Percentiles rank a stretch among this genome's conserved stretches.
Conservation (phyloP, 176 grass and related monocot genomes). For the Miscanthus lutarioriparius region DNA sequence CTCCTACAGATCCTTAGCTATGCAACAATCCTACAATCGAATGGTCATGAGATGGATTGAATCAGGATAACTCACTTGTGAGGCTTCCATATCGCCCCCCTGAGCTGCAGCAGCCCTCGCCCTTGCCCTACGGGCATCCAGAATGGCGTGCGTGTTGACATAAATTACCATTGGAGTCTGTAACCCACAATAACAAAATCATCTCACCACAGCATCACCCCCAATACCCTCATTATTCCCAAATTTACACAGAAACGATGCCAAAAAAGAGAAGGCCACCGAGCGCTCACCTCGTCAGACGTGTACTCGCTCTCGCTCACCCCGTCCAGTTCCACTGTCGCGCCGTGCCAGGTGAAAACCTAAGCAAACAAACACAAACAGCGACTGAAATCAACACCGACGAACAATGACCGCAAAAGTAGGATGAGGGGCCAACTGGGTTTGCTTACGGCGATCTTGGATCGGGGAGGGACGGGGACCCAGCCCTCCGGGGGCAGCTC, state of each 20-base stretch:
- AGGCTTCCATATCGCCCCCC: conserved; percentile 54
- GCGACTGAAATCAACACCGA: background rate
- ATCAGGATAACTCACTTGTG: conserved; percentile 41
- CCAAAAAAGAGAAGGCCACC: background rate
- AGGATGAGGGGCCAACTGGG: background rate
- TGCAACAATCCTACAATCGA: background rate
- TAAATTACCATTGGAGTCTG: conserved; percentile 90
- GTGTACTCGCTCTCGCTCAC: conserved; percentile 83
- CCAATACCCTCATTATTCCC: background rate
- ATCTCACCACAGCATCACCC: background rate
- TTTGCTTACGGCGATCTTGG: conserved; percentile 70
- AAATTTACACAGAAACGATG: background rate
- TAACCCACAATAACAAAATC: background rate
- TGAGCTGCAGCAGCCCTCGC: conserved; percentile 54
- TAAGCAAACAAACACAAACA: conserved; percentile 4
- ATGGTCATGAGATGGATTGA: background rate
- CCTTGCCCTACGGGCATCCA: conserved; percentile 60
- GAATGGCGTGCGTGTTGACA: conserved; percentile 74
- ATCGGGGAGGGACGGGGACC: conserved; percentile 74
- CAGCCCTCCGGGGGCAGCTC: conserved; percentile 83
- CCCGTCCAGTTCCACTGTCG: conserved; percentile 82
- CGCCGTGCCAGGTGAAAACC: conserved; percentile 94
- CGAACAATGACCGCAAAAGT: background rate
- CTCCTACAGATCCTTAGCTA: background rate
- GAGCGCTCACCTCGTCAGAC: conserved; percentile 64